phyloP scores from a whole-genome alignment of 2,329 filamentous ascomycete genomes.

The Colletotrichum sp. region DNA sequence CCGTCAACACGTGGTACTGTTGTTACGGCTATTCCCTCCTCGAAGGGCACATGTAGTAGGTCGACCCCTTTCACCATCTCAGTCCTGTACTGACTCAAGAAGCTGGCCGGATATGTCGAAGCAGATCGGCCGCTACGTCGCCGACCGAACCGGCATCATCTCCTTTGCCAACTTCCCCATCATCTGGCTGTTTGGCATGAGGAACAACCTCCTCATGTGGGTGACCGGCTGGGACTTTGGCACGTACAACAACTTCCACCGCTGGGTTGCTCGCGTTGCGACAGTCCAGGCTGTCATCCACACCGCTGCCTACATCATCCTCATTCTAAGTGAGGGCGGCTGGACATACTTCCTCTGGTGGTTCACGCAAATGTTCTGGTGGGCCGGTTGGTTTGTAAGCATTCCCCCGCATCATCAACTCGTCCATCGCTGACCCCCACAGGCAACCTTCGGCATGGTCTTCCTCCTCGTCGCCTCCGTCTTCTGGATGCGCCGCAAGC shows the following conservation, averaged over 20 bases:
- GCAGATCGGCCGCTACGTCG: constrained; percentile 58
- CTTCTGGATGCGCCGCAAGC: constrained; percentile 54
- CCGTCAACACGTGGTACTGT: constrained; percentile 42
- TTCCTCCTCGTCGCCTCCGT: constrained; percentile 51
- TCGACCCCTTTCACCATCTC: not conserved
- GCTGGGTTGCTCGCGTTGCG: constrained; percentile 67
- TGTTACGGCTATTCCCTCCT: constrained; percentile 42
- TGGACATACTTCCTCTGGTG: constrained; percentile 39
- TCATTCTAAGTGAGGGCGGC: constrained; percentile 44
- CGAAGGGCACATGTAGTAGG: constrained; percentile 44
- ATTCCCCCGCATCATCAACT: not conserved
- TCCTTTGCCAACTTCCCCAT: constrained; percentile 68
- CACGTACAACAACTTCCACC: constrained; percentile 71
- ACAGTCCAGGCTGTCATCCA: constrained; percentile 68
- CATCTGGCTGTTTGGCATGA: constrained; percentile 69
- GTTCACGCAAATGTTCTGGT: constrained; percentile 53
- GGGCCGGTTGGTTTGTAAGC: constrained; percentile 51
- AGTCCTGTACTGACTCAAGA: not conserved
- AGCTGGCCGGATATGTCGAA: constrained; percentile 38
- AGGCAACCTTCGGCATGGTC: constrained; percentile 52
- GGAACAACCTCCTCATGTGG: constrained; percentile 72
- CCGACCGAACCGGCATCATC: constrained; percentile 69
- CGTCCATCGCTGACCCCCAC: not conserved
- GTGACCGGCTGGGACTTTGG: constrained; percentile 72
- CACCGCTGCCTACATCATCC: constrained; percentile 61